A percentile compares a stretch with the other conserved stretches of the same genome.
These are phyloP conservation scores for Gomphus bonarii DNA, from an alignment of 1,284 basidiomycete species.

Conservation along the genomic window DNA sequence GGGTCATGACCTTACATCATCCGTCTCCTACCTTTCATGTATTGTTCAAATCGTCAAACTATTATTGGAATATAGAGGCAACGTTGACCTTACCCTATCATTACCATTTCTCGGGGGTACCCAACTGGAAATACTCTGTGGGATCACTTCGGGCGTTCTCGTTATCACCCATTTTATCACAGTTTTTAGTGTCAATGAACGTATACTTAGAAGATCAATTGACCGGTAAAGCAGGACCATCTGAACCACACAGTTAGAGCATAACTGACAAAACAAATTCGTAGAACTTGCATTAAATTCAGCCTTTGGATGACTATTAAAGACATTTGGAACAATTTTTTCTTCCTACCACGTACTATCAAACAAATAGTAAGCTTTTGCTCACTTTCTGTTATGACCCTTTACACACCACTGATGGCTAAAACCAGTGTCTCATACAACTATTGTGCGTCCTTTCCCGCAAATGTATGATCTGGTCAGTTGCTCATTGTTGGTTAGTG, in stretches of 20 bases:
- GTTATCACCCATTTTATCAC: conserved; percentile 53
- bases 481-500: conserved; percentile 28
- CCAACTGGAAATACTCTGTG: conserved; percentile 64
- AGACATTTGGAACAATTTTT: conserved; percentile 60
- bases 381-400: conserved; percentile 14
- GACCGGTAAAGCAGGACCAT: conserved; percentile 16
- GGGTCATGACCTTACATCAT: background rate
- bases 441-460: conserved; percentile 61
- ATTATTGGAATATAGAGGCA: conserved; percentile 33
- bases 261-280: background rate
- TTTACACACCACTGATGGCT: conserved; percentile 9
- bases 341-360: conserved; percentile 64
- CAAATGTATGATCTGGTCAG: background rate
- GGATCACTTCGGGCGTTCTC: conserved; percentile 33
- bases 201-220: conserved; percentile 50
- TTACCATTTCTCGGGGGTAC: conserved; percentile 67
- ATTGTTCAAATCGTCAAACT: background rate
- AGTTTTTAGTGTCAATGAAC: conserved; percentile 62
- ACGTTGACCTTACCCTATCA: conserved; percentile 54
- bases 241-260: background rate
- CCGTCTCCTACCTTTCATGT: background rate
- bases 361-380: conserved; percentile 58
- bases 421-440: conserved; percentile 59
- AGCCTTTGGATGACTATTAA: conserved; percentile 37
- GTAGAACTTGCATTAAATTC: conserved; percentile 18